Conservation (phyloP, 352 stramenopile genomes). For the Globisporangium mamillatum region DNA sequence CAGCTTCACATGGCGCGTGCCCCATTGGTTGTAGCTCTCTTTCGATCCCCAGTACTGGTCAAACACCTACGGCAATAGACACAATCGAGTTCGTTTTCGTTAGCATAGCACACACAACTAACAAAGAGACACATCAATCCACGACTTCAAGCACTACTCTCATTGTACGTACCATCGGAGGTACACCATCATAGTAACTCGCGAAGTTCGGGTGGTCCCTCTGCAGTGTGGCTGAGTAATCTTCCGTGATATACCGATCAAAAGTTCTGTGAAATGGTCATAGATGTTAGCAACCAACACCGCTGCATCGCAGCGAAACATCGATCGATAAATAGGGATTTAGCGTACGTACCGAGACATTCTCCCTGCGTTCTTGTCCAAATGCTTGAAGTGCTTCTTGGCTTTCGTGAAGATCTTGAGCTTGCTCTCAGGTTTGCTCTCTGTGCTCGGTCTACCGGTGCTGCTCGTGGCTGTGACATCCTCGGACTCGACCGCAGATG, state of each 20-base stretch:
- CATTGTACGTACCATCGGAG: conserved; percentile 11
- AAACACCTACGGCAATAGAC: conserved; percentile 21
- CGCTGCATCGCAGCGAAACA: not conserved
- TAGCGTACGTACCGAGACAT: conserved; percentile 34
- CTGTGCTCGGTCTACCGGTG: conserved; percentile 33
- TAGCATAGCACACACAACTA: not conserved
- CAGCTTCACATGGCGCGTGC: conserved; percentile 39
- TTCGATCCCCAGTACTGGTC: conserved; percentile 67
- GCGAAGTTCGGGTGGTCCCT: conserved; percentile 57
- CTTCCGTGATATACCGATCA: conserved; percentile 60
- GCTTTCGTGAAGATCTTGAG: conserved; percentile 48
- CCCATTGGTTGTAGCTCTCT: conserved; percentile 63
- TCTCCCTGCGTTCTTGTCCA: conserved; percentile 51
- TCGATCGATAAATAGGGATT: not conserved
- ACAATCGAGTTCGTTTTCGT: not conserved
- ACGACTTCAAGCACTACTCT: not conserved
- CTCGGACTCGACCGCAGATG: conserved; percentile 56
- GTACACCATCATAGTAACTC: conserved; percentile 53
- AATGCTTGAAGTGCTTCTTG: conserved; percentile 64
- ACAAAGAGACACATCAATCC: not conserved
- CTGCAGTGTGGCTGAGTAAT: conserved; percentile 51
- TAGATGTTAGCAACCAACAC: not conserved
- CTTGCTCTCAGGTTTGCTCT: conserved; percentile 49
- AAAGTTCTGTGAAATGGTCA: conserved; percentile 45
- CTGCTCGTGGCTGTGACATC: conserved; percentile 23